Evolutionary conservation across 2,329 filamentous ascomycete genomes (phyloP).

Genomic region (Colletotrichum lentis): DNA sequence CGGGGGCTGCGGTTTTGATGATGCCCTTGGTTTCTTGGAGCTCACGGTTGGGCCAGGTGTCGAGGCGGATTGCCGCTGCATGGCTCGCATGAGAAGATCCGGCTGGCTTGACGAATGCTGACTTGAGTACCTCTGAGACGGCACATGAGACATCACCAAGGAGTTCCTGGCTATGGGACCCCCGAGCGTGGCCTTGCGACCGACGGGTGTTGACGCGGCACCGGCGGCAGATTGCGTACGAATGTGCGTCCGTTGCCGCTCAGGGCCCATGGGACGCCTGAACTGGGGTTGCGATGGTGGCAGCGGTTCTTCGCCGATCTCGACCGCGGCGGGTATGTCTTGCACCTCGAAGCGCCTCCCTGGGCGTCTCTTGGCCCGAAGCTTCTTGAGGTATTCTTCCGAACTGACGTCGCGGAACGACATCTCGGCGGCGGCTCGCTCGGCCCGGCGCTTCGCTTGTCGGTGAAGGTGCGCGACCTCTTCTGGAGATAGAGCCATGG

Average conservation of each 20-base stretch:
- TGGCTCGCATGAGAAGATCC: slow-evolving; percentile 1
- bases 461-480: slow-evolving; percentile 25
- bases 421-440: slow-evolving; percentile 33
- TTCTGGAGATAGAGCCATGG: slow-evolving; percentile 25
- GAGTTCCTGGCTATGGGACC: neutral
- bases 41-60: neutral
- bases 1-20: slow-evolving; percentile 5
- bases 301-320: slow-evolving; percentile 19
- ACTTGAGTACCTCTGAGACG: neutral
- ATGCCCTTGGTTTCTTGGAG: neutral
- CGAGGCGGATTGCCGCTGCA: neutral
- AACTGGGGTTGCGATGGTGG: neutral
- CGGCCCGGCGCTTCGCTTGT: slow-evolving; percentile 30
- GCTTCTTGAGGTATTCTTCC: slow-evolving; percentile 25
- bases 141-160: neutral
- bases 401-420: slow-evolving; percentile 27
- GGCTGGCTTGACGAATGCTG: slow-evolving; percentile 11
- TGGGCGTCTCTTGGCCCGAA: slow-evolving; percentile 28
- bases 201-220: slow-evolving; percentile 3
- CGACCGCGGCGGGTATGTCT: slow-evolving; percentile 25
- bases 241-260: neutral
- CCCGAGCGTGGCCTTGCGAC: neutral
- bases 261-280: neutral
- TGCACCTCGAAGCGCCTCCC: slow-evolving; percentile 20
- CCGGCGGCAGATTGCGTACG: neutral